These are phyloP conservation scores for Oryza glumipatula DNA, from an alignment of 176 grass and related monocot species.

Conservation along the genomic window DNA sequence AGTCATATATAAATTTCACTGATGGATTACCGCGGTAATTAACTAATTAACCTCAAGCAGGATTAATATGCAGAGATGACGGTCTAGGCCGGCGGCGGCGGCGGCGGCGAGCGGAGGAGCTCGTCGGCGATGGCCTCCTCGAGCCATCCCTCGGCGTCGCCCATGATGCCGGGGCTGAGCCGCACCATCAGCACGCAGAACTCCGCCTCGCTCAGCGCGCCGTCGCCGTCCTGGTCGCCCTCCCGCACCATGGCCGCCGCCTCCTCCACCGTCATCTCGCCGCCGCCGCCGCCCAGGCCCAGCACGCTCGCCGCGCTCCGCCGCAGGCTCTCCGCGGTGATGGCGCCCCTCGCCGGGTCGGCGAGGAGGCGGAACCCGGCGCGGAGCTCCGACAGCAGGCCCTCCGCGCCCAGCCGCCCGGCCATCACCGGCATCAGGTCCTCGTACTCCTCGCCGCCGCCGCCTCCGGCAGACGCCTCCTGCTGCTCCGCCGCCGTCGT, in stretches of 20 bases:
- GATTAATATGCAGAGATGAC: not conserved
- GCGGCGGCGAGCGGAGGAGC: constrained; percentile 1
- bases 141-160: constrained; percentile 50
- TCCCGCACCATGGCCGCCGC: constrained; percentile 72
- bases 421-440: constrained; percentile 83
- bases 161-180: constrained; percentile 82
- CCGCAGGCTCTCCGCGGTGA: constrained; percentile 69
- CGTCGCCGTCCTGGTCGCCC: constrained; percentile 78
- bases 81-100: not conserved
- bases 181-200: constrained; percentile 92
- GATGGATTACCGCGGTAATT: not conserved
- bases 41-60: not conserved
- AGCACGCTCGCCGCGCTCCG: constrained; percentile 47
- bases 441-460: constrained; percentile 53
- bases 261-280: constrained; percentile 57
- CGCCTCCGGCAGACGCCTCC: no score
- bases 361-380: constrained; percentile 71
- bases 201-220: constrained; percentile 71
- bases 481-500: no score
- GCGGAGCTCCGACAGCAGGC: constrained; percentile 66
- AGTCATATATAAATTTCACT: not conserved
- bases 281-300: constrained; percentile 34
- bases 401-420: constrained; percentile 55
- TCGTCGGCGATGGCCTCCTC: constrained; percentile 61
- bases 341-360: constrained; percentile 56